Percentiles rank a stretch among this genome's conserved stretches.
phyloP scores from a whole-genome alignment of 306 rosid species.

The Malus orientalis region DNA sequence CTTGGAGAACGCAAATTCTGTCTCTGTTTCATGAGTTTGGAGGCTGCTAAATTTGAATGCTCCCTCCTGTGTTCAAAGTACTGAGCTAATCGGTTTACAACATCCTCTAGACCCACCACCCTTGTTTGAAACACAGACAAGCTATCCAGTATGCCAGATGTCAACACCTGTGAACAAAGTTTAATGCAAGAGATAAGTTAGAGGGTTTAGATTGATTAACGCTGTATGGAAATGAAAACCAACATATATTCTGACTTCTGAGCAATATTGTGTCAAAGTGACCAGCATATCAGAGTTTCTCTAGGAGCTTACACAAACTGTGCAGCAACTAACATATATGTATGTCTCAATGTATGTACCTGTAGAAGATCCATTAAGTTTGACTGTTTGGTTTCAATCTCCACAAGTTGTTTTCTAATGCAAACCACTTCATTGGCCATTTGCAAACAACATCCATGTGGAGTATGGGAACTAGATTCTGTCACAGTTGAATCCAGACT shows the following conservation, averaged over 20 bases:
- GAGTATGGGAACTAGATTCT: slow-evolving; percentile 41
- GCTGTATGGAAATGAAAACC: not conserved
- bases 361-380: slow-evolving; percentile 63
- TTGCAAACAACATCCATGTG: slow-evolving; percentile 48
- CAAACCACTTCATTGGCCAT: slow-evolving; percentile 54
- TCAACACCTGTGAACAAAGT: slow-evolving; percentile 50
- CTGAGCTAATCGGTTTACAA: slow-evolving; percentile 50
- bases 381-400: slow-evolving; percentile 69
- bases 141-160: slow-evolving; percentile 54
- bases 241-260: not conserved
- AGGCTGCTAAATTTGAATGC: slow-evolving; percentile 38
- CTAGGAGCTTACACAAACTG: not conserved
- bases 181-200: not conserved
- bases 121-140: slow-evolving; percentile 66
- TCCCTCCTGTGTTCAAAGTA: slow-evolving; percentile 41
- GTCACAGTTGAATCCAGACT: slow-evolving; percentile 63
- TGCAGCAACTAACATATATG: not conserved
- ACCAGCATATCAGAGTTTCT: not conserved
- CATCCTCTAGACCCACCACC: slow-evolving; percentile 59
- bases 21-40: slow-evolving; percentile 45
- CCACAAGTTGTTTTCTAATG: slow-evolving; percentile 65
- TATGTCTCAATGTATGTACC: slow-evolving; percentile 28
- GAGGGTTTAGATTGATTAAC: not conserved
- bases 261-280: not conserved
- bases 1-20: slow-evolving; percentile 53